Percentiles rank a stretch among this genome's conserved stretches.
Conservation (phyloP, 352 stramenopile genomes). For the Blastocystis sp. region DNA sequence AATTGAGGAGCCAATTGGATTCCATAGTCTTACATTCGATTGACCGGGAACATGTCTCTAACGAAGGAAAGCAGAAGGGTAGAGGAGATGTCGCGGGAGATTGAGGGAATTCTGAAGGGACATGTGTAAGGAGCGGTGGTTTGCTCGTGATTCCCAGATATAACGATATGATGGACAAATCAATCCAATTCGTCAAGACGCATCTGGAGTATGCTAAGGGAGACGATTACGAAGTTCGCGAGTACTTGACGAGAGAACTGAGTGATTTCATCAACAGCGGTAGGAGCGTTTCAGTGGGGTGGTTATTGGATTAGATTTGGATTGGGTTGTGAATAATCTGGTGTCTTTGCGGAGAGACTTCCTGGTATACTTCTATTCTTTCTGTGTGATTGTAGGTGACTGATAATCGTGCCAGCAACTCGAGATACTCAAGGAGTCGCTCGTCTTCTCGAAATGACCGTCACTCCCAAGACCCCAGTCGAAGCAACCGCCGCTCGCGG, state of each 20-base stretch:
- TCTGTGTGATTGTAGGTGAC: not conserved
- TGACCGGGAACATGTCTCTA: not conserved
- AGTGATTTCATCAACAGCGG: conserved; percentile 12
- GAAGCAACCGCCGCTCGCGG: not conserved
- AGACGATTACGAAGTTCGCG: not conserved
- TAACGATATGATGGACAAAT: conserved; percentile 26
- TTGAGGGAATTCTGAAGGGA: conserved; percentile 20
- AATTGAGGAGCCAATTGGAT: too few relatives aligned
- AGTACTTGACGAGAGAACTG: not conserved
- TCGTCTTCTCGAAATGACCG: not conserved
- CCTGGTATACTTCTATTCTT: not conserved
- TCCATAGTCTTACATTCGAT: too few relatives aligned
- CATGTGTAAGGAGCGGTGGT: not conserved
- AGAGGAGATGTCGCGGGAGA: not conserved
- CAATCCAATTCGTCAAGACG: not conserved
- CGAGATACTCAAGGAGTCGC: not conserved
- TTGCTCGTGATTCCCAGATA: not conserved
- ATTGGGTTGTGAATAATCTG: conserved; percentile 20
- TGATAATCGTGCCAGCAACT: not conserved
- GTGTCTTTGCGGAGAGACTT: not conserved
- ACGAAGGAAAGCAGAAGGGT: not conserved
- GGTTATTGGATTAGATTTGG: not conserved
- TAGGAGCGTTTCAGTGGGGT: not conserved
- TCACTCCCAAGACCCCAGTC: not conserved
- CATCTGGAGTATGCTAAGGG: not conserved